phyloP scores from a whole-genome alignment of 129 eudicot species.

The Flaveria ramosissima region DNA sequence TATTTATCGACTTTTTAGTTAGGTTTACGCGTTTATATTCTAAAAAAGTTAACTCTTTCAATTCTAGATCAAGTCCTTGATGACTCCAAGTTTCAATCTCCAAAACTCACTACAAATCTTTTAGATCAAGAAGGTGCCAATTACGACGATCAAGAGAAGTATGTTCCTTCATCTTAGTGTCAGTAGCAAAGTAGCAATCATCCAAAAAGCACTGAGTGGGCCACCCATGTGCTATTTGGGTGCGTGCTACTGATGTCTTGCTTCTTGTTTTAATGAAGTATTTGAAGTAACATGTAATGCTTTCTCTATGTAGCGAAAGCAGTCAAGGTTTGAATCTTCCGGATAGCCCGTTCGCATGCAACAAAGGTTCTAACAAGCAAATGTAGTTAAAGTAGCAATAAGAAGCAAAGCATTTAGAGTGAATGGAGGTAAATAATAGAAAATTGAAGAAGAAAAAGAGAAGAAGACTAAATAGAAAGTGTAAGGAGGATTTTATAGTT shows the following conservation, averaged over 20 bases:
- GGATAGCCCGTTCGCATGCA: constrained; percentile 64
- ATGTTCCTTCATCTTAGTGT: constrained; percentile 10
- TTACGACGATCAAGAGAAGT: constrained; percentile 49
- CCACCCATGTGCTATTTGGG: background rate
- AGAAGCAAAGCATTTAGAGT: constrained; percentile 20
- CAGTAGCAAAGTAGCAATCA: background rate
- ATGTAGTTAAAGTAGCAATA: constrained; percentile 38
- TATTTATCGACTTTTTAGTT: background rate
- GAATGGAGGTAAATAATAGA: constrained; percentile 36
- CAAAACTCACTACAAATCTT: constrained; percentile 34
- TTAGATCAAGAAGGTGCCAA: constrained; percentile 30
- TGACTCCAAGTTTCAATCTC: constrained; percentile 45
- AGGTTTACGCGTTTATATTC: background rate
- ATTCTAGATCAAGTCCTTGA: constrained; percentile 28
- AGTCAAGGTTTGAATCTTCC: constrained; percentile 58
- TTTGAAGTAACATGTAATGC: constrained; percentile 16
- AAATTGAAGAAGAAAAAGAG: constrained; percentile 31
- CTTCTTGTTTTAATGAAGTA: constrained; percentile 12
- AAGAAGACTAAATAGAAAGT: constrained; percentile 30
- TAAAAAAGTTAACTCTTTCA: background rate
- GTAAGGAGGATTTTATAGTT: constrained; percentile 21
- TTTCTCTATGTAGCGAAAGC: constrained; percentile 32
- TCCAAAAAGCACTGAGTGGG: background rate
- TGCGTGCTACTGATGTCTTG: background rate
- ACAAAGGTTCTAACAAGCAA: constrained; percentile 44